Evolutionary conservation across 2,329 filamentous ascomycete species (phyloP).

Genomic region (Aspergillus viridinutans): DNA sequence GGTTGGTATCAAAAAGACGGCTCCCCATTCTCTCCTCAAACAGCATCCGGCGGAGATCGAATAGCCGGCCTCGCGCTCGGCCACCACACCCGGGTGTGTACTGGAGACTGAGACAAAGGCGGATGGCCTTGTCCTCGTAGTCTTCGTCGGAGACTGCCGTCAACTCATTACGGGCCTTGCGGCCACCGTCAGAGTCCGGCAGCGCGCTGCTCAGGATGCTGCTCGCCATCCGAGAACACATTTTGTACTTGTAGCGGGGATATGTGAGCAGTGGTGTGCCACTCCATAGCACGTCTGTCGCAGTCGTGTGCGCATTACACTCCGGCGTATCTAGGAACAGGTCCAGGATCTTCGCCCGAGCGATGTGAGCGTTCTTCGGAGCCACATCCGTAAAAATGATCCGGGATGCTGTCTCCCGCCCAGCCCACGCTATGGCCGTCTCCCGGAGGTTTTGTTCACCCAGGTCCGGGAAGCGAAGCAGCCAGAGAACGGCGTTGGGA

Average conservation of each 20-base stretch:
- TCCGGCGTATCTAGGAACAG: slow-evolving; percentile 95
- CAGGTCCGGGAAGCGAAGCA: slow-evolving; percentile 91
- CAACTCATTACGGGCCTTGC: slow-evolving; percentile 65
- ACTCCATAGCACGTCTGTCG: slow-evolving; percentile 93
- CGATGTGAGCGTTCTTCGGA: slow-evolving; percentile 90
- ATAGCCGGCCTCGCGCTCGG: slow-evolving; percentile 59
- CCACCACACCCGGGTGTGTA: slow-evolving; percentile 48
- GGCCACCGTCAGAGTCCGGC: slow-evolving; percentile 66
- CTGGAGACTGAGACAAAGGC: slow-evolving; percentile 59
- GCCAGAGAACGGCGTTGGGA: slow-evolving; percentile 87
- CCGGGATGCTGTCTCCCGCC: slow-evolving; percentile 75
- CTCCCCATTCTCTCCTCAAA: slow-evolving; percentile 82
- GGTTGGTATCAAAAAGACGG: slow-evolving; percentile 81
- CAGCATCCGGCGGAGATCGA: slow-evolving; percentile 73
- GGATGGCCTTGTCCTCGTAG: slow-evolving; percentile 75
- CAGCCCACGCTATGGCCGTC: slow-evolving; percentile 80
- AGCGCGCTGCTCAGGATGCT: slow-evolving; percentile 88
- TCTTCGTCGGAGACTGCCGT: slow-evolving; percentile 73
- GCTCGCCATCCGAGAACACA: slow-evolving; percentile 97
- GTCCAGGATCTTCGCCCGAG: slow-evolving; percentile 85
- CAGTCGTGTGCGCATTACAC: slow-evolving; percentile 97
- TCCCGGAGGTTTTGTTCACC: slow-evolving; percentile 80
- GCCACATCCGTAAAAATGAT: slow-evolving; percentile 96
- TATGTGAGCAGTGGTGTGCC: slow-evolving; percentile 88
- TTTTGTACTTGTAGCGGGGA: slow-evolving; percentile 92